phyloP scores from a whole-genome alignment of 2,329 filamentous ascomycete species.

The Curvularia verruculosa region DNA sequence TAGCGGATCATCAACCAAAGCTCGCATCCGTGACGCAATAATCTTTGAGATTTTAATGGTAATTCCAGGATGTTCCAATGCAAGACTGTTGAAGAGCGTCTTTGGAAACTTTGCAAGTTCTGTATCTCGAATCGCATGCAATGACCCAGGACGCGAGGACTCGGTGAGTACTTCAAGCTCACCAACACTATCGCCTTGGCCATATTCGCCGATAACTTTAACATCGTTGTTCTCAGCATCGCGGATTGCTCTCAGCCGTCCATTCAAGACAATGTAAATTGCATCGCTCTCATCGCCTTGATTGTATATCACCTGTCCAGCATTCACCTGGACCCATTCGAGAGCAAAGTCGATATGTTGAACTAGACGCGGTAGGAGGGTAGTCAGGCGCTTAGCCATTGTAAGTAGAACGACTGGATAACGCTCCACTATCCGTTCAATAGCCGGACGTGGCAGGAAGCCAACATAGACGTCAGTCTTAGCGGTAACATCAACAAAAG shows the following conservation, averaged over 20 bases:
- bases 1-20: slow-evolving; percentile 81
- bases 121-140: slow-evolving; percentile 95
- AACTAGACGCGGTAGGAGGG: slow-evolving; percentile 84
- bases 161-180: slow-evolving; percentile 98
- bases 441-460: slow-evolving; percentile 81
- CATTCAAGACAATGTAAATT: slow-evolving; percentile 97
- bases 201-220: slow-evolving; percentile 87
- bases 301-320: slow-evolving; percentile 92
- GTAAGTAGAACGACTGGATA: slow-evolving; percentile 93
- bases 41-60: slow-evolving; percentile 99
- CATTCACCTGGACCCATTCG: slow-evolving; percentile 97
- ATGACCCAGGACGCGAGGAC: slow-evolving; percentile 82
- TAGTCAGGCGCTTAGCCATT: slow-evolving; percentile 93
- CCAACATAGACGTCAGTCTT: slow-evolving; percentile 99
- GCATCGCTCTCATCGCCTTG: slow-evolving; percentile 95
- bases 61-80: slow-evolving; percentile 95
- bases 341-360: slow-evolving; percentile 97
- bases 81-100: slow-evolving; percentile 95
- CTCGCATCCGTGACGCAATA: slow-evolving; percentile 92
- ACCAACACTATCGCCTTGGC: slow-evolving; percentile 96
- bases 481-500: slow-evolving; percentile 94
- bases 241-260: slow-evolving; percentile 81
- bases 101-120: slow-evolving; percentile 96
- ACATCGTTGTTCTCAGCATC: slow-evolving; percentile 82
- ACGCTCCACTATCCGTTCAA: slow-evolving; percentile 90